phyloP scores from a whole-genome alignment of 495 filamentous ascomycete genomes.

The Podospora bellae-mahoneyi region DNA sequence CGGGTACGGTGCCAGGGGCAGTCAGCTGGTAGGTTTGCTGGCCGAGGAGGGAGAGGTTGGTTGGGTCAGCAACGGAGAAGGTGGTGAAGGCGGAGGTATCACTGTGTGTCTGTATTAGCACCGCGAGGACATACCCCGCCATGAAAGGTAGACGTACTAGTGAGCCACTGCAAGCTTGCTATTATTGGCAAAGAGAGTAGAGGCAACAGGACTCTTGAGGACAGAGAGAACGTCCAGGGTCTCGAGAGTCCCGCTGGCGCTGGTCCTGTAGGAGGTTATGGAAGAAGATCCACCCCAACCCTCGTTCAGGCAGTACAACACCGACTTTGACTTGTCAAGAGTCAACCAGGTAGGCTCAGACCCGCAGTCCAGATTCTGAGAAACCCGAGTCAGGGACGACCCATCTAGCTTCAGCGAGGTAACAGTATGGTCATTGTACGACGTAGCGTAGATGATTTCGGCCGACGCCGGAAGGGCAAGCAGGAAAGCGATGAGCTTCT shows the following conservation, averaged over 20 bases:
- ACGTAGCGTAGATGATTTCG: conserved; percentile 55
- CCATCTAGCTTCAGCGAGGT: conserved; percentile 49
- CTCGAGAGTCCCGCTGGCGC: conserved; percentile 40
- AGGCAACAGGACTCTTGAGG: conserved; percentile 31
- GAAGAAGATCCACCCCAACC: conserved; percentile 37
- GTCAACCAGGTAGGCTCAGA: conserved; percentile 57
- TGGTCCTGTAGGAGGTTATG: conserved; percentile 40
- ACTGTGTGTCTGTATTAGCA: conserved; percentile 20
- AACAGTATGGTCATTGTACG: conserved; percentile 55
- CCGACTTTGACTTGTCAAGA: conserved; percentile 43
- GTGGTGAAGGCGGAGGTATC: conserved; percentile 23
- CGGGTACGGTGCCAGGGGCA: conserved; percentile 47
- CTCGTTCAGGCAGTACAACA: conserved; percentile 62
- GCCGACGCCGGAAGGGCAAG: conserved; percentile 36
- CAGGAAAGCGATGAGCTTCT: conserved; percentile 27
- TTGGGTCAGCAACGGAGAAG: conserved; percentile 24
- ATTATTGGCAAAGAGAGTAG: conserved; percentile 35
- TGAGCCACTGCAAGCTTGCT: conserved; percentile 46
- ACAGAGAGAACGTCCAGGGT: conserved; percentile 43
- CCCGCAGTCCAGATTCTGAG: conserved; percentile 49
- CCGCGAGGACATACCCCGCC: background rate
- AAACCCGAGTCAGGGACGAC: conserved; percentile 33
- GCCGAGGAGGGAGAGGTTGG: conserved; percentile 41
- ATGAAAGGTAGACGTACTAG: conserved; percentile 46
- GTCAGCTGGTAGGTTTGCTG: conserved; percentile 49